Evolutionary conservation across 106 monocot genomes (phyloP).

Genomic region (Ottelia alismoides): DNA sequence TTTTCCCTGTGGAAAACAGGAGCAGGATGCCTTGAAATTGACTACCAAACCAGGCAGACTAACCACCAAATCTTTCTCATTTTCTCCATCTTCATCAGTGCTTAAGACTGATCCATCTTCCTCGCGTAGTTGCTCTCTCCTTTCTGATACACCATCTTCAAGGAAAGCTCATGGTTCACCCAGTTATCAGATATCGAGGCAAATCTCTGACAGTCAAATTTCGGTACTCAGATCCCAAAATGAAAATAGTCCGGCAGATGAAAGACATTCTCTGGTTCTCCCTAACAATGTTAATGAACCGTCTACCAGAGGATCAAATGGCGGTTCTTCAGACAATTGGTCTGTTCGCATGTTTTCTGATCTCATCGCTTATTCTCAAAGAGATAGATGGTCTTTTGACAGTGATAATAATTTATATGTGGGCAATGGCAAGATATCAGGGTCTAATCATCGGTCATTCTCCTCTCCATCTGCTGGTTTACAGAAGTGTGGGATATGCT

Average conservation of each 20-base stretch:
- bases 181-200: conserved; percentile 28
- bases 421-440: conserved; percentile 12
- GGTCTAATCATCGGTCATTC: conserved; percentile 7
- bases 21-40: too few species aligned
- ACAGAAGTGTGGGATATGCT: conserved; percentile 46
- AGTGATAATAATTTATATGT: conserved; percentile 27
- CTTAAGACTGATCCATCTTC: conserved; percentile 24
- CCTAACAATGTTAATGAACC: conserved; percentile 30
- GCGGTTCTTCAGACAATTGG: conserved; percentile 74
- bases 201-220: conserved; percentile 39
- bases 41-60: too few species aligned
- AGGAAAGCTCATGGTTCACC: conserved; percentile 26
- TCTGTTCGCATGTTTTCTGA: conserved; percentile 75
- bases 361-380: conserved; percentile 56
- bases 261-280: conserved; percentile 17
- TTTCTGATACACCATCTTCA: conserved; percentile 23
- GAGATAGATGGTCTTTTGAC: conserved; percentile 49
- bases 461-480: conserved; percentile 11
- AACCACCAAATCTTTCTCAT: too few species aligned
- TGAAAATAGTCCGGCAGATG: conserved; percentile 37
- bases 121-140: conserved; percentile 13
- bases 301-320: conserved; percentile 33
- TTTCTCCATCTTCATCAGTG: conserved; percentile 26
- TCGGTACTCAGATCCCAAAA: conserved; percentile 32
- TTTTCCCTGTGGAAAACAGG: too few species aligned